phyloP scores from a whole-genome alignment of 78 protist genomes.

The Dictyostelium intermedium region DNA sequence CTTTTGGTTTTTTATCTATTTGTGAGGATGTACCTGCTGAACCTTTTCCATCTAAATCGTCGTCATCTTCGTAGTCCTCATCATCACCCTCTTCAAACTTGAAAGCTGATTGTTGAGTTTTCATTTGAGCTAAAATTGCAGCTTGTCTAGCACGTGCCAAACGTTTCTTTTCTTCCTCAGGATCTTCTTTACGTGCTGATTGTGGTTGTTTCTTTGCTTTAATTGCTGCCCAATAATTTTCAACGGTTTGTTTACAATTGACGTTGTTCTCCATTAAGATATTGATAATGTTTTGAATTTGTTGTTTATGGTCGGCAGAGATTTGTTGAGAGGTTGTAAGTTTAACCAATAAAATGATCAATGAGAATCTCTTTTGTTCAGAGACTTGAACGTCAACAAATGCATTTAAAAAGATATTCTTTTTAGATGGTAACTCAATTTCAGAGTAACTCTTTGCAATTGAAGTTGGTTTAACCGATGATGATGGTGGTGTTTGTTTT shows the following conservation, averaged over 20 bases:
- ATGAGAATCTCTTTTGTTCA: constrained; percentile 49
- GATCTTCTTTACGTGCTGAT: constrained; percentile 20
- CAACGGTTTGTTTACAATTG: constrained; percentile 49
- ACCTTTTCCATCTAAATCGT: background rate
- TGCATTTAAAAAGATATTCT: constrained; percentile 49
- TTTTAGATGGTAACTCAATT: constrained; percentile 34
- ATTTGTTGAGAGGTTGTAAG: constrained; percentile 8
- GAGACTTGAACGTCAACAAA: constrained; percentile 3
- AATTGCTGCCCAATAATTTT: constrained; percentile 53
- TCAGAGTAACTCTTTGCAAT: background rate
- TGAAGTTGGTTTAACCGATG: background rate
- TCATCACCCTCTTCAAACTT: constrained; percentile 70
- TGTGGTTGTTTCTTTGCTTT: constrained; percentile 64
- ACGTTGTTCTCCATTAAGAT: constrained; percentile 28
- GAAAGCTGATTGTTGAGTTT: constrained; percentile 76
- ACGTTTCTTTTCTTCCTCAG: constrained; percentile 75
- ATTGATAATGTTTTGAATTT: constrained; percentile 58
- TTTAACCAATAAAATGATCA: constrained; percentile 57
- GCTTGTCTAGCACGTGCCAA: constrained; percentile 66
- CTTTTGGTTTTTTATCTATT: constrained; percentile 1
- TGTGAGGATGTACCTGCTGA: background rate
- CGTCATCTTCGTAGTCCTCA: constrained; percentile 40
- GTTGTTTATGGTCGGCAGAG: constrained; percentile 43
- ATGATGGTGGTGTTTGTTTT: background rate
- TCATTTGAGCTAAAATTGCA: constrained; percentile 77